phyloP scores from a whole-genome alignment of 495 filamentous ascomycete species.

The Trypethelium eluteriae region DNA sequence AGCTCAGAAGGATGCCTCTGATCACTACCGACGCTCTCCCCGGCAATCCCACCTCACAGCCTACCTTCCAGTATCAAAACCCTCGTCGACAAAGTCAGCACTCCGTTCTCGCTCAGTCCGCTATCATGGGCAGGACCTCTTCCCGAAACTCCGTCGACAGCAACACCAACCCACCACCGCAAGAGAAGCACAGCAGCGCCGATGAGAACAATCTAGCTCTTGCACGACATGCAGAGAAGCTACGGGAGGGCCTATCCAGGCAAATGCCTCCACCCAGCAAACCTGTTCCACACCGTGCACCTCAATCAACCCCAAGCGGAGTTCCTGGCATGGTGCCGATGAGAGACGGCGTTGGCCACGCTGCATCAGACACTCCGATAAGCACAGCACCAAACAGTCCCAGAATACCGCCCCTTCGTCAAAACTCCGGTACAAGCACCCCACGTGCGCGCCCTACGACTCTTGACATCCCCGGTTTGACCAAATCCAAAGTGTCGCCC shows the following conservation, averaged over 20 bases:
- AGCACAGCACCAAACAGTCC: conserved; percentile 64
- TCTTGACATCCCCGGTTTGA: conserved; percentile 56
- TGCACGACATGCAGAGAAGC: conserved; percentile 11
- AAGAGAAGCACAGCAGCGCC: background rate
- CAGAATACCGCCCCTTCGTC: conserved; percentile 41
- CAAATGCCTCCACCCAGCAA: conserved; percentile 7
- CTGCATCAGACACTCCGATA: conserved; percentile 60
- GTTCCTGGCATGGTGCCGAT: conserved; percentile 15
- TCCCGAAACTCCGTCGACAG: conserved; percentile 22
- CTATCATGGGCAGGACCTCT: conserved; percentile 47
- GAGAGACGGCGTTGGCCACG: conserved; percentile 47
- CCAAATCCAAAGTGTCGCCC: conserved; percentile 84
- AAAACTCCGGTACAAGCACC: conserved; percentile 49
- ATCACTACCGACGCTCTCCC: conserved; percentile 2
- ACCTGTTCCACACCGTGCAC: conserved; percentile 13
- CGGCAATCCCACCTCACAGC: background rate
- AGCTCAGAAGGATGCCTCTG: background rate
- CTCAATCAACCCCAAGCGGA: conserved; percentile 19
- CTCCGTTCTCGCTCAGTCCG: conserved; percentile 48
- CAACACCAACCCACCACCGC: conserved; percentile 9
- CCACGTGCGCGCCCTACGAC: conserved; percentile 44
- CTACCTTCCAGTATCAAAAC: background rate
- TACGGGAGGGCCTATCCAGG: background rate
- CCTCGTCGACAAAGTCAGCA: conserved; percentile 25
- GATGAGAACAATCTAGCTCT: conserved; percentile 11